Evolutionary conservation across 140 eudicot genomes (phyloP).

Genomic region (Ambrosia hybrid): DNA sequence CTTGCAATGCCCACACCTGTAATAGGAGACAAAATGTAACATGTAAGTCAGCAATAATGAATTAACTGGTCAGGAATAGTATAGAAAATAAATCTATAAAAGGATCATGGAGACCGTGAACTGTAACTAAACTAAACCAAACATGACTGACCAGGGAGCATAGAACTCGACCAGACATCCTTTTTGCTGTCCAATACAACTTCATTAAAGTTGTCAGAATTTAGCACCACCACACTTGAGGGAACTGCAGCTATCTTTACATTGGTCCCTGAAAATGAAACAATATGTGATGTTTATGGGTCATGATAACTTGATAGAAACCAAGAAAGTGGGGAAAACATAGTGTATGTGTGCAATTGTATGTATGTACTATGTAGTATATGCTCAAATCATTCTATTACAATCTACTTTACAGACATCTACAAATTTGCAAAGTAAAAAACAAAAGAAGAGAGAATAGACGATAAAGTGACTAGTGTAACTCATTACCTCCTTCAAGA

Average conservation of each 20-base stretch:
- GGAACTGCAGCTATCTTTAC: slow-evolving; percentile 85
- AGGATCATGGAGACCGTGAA: too few species aligned
- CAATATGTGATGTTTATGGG: background rate
- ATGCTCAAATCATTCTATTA: background rate
- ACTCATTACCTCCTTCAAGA: slow-evolving; percentile 76
- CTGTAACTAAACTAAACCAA: slow-evolving; percentile 16
- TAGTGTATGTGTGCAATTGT: too few species aligned
- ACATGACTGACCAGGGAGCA: slow-evolving; percentile 79
- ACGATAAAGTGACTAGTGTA: background rate
- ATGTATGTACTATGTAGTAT: background rate
- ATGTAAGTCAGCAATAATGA: background rate
- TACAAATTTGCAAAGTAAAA: background rate
- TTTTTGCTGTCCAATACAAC: slow-evolving; percentile 76
- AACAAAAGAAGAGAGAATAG: background rate
- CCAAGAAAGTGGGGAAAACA: too few species aligned
- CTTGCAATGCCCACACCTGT: slow-evolving; percentile 99
- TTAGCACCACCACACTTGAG: slow-evolving; percentile 81
- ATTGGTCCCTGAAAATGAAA: slow-evolving; percentile 73
- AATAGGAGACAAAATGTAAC: slow-evolving; percentile 16
- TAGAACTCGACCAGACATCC: slow-evolving; percentile 94
- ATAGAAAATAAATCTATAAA: background rate
- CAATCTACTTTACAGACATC: background rate
- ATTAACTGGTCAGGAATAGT: background rate
- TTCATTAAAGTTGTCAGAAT: slow-evolving; percentile 81
- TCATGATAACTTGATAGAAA: too few species aligned